Conservation (phyloP, 164 flowering plant genomes). For the Vitis labrusca region DNA sequence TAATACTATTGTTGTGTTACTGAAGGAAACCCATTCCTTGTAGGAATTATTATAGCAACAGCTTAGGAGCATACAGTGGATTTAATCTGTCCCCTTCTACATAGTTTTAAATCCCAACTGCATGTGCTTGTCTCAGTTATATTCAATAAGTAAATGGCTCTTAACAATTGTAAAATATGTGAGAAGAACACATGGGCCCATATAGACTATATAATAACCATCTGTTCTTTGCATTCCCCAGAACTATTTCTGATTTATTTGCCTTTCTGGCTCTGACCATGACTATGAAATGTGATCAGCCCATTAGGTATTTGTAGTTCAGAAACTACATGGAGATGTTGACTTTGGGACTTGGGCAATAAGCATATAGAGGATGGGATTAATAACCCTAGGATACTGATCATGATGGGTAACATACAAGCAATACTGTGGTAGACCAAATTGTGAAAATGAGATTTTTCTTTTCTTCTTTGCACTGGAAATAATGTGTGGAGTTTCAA, state of each 20-base stretch:
- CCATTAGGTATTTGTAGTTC: no score
- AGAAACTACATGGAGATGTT: no score
- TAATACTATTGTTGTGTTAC: background rate
- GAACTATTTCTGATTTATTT: background rate
- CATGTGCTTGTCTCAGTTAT: constrained; percentile 22
- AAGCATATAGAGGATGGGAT: no score
- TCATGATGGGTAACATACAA: no score
- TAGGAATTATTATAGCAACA: background rate
- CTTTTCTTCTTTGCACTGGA: no score
- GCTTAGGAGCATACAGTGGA: background rate
- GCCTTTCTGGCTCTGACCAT: background rate
- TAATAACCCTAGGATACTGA: no score
- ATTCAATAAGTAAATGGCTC: background rate
- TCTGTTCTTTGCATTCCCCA: background rate
- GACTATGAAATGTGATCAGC: no score
- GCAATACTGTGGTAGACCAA: no score
- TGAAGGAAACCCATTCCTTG: constrained; percentile 2
- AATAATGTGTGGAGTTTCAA: background rate
- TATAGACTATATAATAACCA: constrained; percentile 3
- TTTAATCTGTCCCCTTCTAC: constrained; percentile 14
- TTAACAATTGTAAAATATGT: background rate
- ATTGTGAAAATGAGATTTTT: no score
- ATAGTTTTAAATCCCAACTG: constrained; percentile 4
- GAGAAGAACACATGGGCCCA: background rate
- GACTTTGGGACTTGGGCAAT: no score